Conservation (phyloP, 2,329 filamentous ascomycete genomes). For the Sarocladiaceae sp. region DNA sequence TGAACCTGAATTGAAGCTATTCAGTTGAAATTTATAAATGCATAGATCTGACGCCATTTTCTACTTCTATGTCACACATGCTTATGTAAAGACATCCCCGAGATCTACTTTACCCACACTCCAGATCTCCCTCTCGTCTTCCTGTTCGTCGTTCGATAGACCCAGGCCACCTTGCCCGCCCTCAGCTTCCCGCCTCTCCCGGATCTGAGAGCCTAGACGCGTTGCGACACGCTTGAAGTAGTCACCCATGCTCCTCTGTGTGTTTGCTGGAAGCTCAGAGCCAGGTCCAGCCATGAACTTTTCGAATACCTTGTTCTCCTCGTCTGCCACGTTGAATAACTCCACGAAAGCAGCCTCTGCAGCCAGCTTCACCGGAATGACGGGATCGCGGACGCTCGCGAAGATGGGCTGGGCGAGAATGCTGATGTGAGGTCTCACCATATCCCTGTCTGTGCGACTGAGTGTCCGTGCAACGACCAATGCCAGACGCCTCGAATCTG, state of each 20-base stretch:
- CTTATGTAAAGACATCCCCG: constrained; percentile 45
- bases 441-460: constrained; percentile 71
- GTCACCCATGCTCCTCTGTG: constrained; percentile 88
- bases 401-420: constrained; percentile 83
- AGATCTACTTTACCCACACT: constrained; percentile 88
- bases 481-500: constrained; percentile 79
- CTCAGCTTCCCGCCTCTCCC: constrained; percentile 87
- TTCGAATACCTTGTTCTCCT: constrained; percentile 82
- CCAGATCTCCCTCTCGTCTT: constrained; percentile 95
- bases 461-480: constrained; percentile 87
- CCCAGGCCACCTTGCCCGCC: constrained; percentile 83
- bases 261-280: constrained; percentile 62
- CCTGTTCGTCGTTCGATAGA: constrained; percentile 82
- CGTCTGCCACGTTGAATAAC: constrained; percentile 84
- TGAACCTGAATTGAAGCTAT: too few species aligned
- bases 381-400: constrained; percentile 79
- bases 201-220: constrained; percentile 77
- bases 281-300: constrained; percentile 75
- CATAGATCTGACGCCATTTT: constrained; percentile 7
- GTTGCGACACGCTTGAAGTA: constrained; percentile 94
- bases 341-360: constrained; percentile 93
- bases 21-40: too few species aligned
- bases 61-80: constrained; percentile 15
- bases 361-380: constrained; percentile 93
- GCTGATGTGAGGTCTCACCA: constrained; percentile 76